Conservation (phyloP, 1,139 yeast genomes). For the Yamadazyma triangularis region DNA sequence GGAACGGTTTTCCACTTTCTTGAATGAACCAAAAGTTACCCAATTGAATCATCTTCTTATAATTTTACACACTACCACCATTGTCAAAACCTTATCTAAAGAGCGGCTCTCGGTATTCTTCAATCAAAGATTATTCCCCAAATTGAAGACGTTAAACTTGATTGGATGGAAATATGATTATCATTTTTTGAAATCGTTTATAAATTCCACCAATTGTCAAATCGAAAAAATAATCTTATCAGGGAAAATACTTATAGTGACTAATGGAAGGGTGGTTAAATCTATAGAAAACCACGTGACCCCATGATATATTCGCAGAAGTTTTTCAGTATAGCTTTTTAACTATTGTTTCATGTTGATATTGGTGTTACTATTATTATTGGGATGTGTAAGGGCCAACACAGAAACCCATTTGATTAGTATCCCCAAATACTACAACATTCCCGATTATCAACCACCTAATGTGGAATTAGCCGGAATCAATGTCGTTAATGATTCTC, state of each 20-base stretch:
- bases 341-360: too few species aligned
- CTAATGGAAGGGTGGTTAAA: too few species aligned
- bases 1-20: constrained; percentile 32
- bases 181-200: background rate
- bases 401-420: constrained; percentile 33
- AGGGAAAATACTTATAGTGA: too few species aligned
- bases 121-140: constrained; percentile 15
- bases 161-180: constrained; percentile 18
- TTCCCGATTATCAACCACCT: constrained; percentile 9
- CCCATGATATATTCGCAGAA: too few species aligned
- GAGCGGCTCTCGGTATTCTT: constrained; percentile 15
- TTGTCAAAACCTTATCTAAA: constrained; percentile 11
- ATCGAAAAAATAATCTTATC: background rate
- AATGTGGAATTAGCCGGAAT: background rate
- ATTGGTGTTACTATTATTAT: background rate
- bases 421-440: constrained; percentile 34
- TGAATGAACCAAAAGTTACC: constrained; percentile 15
- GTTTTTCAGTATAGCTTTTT: too few species aligned
- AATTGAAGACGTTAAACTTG: constrained; percentile 15
- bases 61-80: constrained; percentile 9
- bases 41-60: constrained; percentile 17
- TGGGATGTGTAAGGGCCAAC: constrained; percentile 19
- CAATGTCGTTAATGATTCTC: constrained; percentile 21
- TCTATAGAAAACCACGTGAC: too few species aligned
- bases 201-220: too few species aligned